A percentile compares a stretch with the other conserved stretches of the same genome.
Conservation (phyloP, 768 basidiomycete genomes). For the Lactifluus subvellereus region DNA sequence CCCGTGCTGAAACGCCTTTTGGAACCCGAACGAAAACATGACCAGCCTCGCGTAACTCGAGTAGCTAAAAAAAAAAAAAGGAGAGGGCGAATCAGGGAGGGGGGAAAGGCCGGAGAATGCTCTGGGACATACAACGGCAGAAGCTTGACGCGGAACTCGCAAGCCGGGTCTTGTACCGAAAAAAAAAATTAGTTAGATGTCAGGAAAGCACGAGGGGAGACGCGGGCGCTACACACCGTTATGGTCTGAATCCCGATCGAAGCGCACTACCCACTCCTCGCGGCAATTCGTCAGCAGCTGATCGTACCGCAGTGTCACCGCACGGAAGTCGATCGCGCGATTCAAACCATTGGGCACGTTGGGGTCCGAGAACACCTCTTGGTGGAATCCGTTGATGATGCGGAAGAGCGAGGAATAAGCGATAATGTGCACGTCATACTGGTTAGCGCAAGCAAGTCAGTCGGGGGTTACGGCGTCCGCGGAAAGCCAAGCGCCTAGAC, state of each 20-base stretch:
- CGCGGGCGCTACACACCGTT: conserved; percentile 6
- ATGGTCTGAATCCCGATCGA: conserved; percentile 19
- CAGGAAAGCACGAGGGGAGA: neutral
- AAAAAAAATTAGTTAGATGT: neutral
- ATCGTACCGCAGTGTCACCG: conserved; percentile 20
- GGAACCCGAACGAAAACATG: conserved; percentile 40
- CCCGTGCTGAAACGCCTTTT: conserved; percentile 32
- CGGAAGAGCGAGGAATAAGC: conserved; percentile 22
- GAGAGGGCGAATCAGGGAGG: neutral
- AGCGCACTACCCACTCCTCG: conserved; percentile 23
- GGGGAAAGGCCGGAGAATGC: neutral
- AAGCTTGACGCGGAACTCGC: conserved; percentile 23
- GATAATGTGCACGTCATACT: conserved; percentile 24
- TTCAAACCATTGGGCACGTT: conserved; percentile 18
- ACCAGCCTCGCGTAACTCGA: conserved; percentile 34
- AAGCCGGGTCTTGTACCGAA: conserved; percentile 17
- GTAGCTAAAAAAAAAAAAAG: conserved; percentile 16
- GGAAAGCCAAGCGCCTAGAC: neutral
- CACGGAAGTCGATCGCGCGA: conserved; percentile 22
- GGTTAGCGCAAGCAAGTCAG: neutral
- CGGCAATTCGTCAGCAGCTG: conserved; percentile 5
- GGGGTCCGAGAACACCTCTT: conserved; percentile 22
- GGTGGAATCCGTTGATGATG: conserved; percentile 21
- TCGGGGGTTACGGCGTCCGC: neutral
- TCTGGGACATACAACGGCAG: conserved; percentile 37